Evolutionary conservation across 768 basidiomycete genomes (phyloP).

Genomic region (Suillus decipiens): DNA sequence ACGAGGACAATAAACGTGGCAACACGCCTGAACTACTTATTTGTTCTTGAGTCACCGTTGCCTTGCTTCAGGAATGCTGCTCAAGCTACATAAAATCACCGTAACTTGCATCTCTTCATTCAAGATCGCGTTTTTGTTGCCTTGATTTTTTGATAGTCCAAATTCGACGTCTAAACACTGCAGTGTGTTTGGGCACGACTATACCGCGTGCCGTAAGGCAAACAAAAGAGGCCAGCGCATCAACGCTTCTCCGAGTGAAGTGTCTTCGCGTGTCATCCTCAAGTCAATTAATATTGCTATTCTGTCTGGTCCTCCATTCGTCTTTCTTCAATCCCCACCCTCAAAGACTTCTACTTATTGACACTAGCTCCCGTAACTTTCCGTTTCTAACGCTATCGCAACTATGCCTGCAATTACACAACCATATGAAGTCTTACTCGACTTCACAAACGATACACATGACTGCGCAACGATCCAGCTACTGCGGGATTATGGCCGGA

Average conservation of each 20-base stretch:
- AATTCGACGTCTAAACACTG: constrained; percentile 7
- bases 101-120: constrained; percentile 9
- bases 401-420: constrained; percentile 62
- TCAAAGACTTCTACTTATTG: constrained; percentile 14
- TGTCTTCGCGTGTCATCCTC: constrained; percentile 20
- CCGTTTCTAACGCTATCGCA: constrained; percentile 10
- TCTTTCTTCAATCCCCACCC: constrained; percentile 14
- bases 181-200: constrained; percentile 20
- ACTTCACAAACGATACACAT: constrained; percentile 69
- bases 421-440: constrained; percentile 64
- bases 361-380: constrained; percentile 38
- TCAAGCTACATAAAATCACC: constrained; percentile 15
- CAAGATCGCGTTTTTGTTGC: constrained; percentile 18
- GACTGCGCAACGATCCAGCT: constrained; percentile 66
- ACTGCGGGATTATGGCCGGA: constrained; percentile 62
- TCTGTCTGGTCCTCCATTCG: constrained; percentile 16
- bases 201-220: constrained; percentile 32
- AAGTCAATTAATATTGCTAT: constrained; percentile 14
- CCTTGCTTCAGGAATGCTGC: constrained; percentile 13
- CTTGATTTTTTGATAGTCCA: constrained; percentile 18
- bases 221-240: constrained; percentile 31
- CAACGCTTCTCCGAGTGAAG: constrained; percentile 23
- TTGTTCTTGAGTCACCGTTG: constrained; percentile 18
- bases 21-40: constrained; percentile 12
- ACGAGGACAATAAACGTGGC: constrained; percentile 23